Evolutionary conservation across 2,329 filamentous ascomycete species (phyloP), one percentile per base, ranked within the genome.

Genomic region (Pseudogymnoascus sp.): DNA sequence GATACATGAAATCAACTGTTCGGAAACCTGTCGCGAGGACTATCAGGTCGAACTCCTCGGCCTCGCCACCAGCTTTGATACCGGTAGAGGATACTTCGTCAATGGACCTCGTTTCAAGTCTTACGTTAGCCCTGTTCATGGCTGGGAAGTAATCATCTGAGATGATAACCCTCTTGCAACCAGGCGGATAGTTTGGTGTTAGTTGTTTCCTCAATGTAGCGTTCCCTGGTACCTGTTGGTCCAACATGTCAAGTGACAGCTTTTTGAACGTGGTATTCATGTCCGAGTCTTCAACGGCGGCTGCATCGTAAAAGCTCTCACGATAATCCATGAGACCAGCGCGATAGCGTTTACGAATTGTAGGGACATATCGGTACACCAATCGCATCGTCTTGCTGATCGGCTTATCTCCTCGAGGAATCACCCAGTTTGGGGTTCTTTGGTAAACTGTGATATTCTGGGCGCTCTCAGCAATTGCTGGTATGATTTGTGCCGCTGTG

Each of bases 21-120:
- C 79, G 76, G 75, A 87, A 87, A 0, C 84, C 84, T 0, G 84
- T 87, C 0, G 84, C 84, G 5, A 82, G 76, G 22, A 87, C 74
- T 11, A 87, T 77, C n/a, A 85, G 71, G 67, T 86, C 83, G 67
- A 81, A 81, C 19, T 80, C 76, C 16, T 76, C 75, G 2, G 69
- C 70, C 2, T 74, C 77, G 1, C 74, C 75, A 0, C 72, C 65
- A 24, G 82, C 76, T 24, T 78, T 73, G 60, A 86, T 78, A 0
- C 81, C 80, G 0, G 71, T 76, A 4, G 73, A 72, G 0, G 78
- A 79, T 59, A 85, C 78, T 4, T 72, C 70, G 7, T 74, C 68
- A 64, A 86, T 85, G 0, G 69, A 69, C 3, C 74, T 68, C 0
- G 82, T 85, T 66, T 85, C 82, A 2, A 86, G 75, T 0, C 66